These are phyloP conservation scores for Melaleuca quinquenervia DNA, from an alignment of 345 rosid genomes.

Conservation along the genomic window DNA sequence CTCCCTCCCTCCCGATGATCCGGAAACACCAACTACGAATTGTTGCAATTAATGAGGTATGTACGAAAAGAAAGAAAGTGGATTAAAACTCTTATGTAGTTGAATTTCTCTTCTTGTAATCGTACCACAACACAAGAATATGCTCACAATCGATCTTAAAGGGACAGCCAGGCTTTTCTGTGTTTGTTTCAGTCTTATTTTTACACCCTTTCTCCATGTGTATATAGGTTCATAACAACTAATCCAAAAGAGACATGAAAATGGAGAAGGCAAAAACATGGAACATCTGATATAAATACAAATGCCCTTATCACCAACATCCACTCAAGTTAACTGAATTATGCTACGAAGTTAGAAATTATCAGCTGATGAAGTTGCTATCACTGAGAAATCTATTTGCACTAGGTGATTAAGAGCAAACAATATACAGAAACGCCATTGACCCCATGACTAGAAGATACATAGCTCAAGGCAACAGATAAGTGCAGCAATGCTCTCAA, in stretches of 20 bases:
- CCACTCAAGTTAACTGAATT: not conserved
- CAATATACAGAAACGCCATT: not conserved
- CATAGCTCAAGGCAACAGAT: not conserved
- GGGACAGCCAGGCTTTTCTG: not conserved
- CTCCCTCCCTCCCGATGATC: not conserved
- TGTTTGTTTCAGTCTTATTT: not conserved
- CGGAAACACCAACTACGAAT: not conserved
- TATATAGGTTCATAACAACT: not conserved
- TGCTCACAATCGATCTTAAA: not conserved
- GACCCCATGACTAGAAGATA: not conserved
- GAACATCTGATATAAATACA: not conserved
- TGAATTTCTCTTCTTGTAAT: not conserved
- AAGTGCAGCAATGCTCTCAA: not conserved
- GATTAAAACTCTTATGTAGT: not conserved
- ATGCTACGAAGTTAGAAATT: not conserved
- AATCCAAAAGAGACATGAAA: not conserved
- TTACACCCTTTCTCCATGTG: not conserved
- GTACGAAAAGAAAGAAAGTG: not conserved
- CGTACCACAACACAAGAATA: not conserved
- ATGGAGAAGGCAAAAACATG: not conserved
- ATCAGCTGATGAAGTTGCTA: not conserved
- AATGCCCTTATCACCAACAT: not conserved
- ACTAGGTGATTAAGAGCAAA: not conserved
- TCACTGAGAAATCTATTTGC: not conserved
- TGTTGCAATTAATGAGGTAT: not conserved